Evolutionary conservation across 495 filamentous ascomycete genomes (phyloP).

Genomic region (Penicillium antarcticum): DNA sequence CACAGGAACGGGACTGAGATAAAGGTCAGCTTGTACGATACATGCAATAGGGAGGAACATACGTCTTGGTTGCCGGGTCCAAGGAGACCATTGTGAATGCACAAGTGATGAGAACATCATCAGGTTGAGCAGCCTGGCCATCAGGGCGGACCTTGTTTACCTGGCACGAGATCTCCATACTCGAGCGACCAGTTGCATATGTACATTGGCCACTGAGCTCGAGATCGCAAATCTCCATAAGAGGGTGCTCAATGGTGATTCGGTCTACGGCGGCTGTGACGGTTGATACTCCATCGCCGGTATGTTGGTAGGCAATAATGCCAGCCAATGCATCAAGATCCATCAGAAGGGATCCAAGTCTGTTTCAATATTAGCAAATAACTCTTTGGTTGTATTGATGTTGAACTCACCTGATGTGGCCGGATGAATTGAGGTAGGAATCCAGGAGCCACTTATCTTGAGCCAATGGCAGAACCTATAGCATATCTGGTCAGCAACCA

Average conservation of each 20-base stretch:
- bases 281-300: slow-evolving; percentile 69
- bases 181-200: slow-evolving; percentile 74
- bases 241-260: slow-evolving; percentile 69
- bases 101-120: slow-evolving; percentile 74
- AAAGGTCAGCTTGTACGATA: slow-evolving; percentile 7
- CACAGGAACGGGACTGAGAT: slow-evolving; percentile 47
- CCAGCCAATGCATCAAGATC: slow-evolving; percentile 81
- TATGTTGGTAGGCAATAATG: slow-evolving; percentile 78
- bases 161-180: slow-evolving; percentile 77
- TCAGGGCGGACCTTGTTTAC: slow-evolving; percentile 61
- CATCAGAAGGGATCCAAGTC: slow-evolving; percentile 72
- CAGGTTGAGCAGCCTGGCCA: slow-evolving; percentile 55
- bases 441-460: slow-evolving; percentile 70
- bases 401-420: slow-evolving; percentile 53
- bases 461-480: slow-evolving; percentile 60
- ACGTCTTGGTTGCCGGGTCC: slow-evolving; percentile 69
- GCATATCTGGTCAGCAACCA: slow-evolving; percentile 11
- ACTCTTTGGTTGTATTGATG: neutral
- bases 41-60: slow-evolving; percentile 18
- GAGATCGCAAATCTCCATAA: slow-evolving; percentile 78
- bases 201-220: slow-evolving; percentile 78
- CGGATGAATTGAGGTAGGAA: slow-evolving; percentile 64
- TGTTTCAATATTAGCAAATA: slow-evolving; percentile 13
- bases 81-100: slow-evolving; percentile 85
- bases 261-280: slow-evolving; percentile 81